phyloP scores from a whole-genome alignment of 345 rosid genomes.

The Raphanus raphanistrum region DNA sequence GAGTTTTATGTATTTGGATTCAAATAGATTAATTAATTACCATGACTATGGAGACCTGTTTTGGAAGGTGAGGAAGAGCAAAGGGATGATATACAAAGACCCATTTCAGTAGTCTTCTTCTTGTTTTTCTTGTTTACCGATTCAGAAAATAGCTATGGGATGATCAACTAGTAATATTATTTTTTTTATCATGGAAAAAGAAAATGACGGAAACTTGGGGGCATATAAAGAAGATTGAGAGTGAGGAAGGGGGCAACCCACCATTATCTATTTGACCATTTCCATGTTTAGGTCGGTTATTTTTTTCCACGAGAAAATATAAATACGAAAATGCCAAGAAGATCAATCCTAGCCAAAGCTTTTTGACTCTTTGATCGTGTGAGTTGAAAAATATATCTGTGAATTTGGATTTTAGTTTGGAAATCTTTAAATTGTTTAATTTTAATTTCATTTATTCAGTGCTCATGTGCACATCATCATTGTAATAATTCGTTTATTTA shows the following conservation, averaged over 20 bases:
- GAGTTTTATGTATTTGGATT: neutral
- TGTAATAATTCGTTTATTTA: neutral
- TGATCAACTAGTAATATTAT: neutral
- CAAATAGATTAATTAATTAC: constrained; percentile 2
- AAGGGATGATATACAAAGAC: constrained; percentile 11
- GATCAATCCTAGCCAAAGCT: neutral
- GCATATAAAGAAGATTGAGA: neutral
- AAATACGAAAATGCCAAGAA: constrained; percentile 7
- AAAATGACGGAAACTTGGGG: neutral
- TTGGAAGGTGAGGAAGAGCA: constrained; percentile 23
- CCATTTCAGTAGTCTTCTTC: constrained; percentile 23
- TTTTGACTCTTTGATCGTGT: neutral
- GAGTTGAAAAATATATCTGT: neutral
- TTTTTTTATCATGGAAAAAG: neutral
- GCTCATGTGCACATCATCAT: neutral
- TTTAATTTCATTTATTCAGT: neutral
- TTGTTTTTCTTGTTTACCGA: constrained; percentile 21
- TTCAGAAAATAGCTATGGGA: constrained; percentile 24
- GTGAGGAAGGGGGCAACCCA: neutral
- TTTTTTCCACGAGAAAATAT: neutral
- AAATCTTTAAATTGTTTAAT: neutral
- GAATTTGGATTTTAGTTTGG: neutral
- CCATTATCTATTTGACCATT: neutral
- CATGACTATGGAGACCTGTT: constrained; percentile 18
- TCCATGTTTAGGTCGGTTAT: neutral